Evolutionary conservation across 495 filamentous ascomycete species (phyloP).

Genomic region (Aspergillus ellipticus): DNA sequence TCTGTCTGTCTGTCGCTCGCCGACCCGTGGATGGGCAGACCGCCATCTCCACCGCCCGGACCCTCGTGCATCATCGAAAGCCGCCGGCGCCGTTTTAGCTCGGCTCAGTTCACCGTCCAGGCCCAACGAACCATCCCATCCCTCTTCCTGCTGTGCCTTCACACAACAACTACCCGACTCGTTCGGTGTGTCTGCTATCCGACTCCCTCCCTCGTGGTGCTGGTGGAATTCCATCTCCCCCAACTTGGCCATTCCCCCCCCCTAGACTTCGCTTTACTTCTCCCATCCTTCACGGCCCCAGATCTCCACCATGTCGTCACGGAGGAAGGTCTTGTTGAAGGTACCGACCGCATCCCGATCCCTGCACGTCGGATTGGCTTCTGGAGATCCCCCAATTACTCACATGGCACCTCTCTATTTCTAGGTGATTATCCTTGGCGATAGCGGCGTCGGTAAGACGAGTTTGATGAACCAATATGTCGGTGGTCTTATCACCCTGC

Average conservation of each 20-base stretch:
- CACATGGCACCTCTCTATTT: not conserved
- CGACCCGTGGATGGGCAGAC: conserved; percentile 15
- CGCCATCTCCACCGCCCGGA: conserved; percentile 34
- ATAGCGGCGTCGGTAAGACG: conserved; percentile 98
- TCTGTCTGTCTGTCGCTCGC: no score
- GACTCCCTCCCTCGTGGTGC: not conserved
- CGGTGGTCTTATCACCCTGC: conserved; percentile 35
- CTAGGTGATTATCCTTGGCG: conserved; percentile 96
- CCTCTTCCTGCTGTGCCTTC: not conserved
- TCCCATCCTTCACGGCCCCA: conserved; percentile 4
- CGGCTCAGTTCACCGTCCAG: conserved; percentile 9
- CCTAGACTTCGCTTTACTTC: conserved; percentile 1
- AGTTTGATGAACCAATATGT: conserved; percentile 99
- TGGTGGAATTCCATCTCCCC: not conserved
- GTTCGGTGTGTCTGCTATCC: not conserved
- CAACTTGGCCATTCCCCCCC: not conserved
- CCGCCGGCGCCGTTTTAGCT: conserved; percentile 6
- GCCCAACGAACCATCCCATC: conserved; percentile 24
- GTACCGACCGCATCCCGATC: conserved; percentile 42
- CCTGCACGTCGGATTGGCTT: not conserved
- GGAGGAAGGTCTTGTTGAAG: conserved; percentile 98
- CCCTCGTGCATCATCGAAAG: conserved; percentile 36
- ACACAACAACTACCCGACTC: not conserved
- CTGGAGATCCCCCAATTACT: not conserved
- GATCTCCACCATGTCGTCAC: conserved; percentile 67